Evolutionary conservation across 352 stramenopile species (phyloP).

Genomic region (Saprolegnia parasitica): DNA sequence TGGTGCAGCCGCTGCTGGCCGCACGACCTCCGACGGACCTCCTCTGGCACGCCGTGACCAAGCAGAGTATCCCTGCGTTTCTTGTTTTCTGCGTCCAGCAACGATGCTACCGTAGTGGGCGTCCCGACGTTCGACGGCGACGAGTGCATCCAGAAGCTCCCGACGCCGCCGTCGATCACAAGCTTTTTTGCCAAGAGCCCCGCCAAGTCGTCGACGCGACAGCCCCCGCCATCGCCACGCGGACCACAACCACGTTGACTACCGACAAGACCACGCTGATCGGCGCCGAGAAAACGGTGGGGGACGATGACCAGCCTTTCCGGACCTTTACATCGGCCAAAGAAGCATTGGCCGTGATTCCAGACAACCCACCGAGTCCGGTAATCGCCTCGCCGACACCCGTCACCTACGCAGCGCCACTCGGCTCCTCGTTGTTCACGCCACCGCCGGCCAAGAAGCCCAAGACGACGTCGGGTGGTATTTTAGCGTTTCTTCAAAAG

Average conservation of each 20-base stretch:
- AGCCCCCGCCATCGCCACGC: too few relatives aligned
- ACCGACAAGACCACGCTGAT: too few relatives aligned
- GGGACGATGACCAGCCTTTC: not conserved
- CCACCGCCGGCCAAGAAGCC: not conserved
- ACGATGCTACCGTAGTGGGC: slow-evolving; percentile 40
- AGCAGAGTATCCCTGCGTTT: slow-evolving; percentile 39
- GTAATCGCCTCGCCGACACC: too few relatives aligned
- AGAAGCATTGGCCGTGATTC: not conserved
- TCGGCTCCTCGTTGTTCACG: too few relatives aligned
- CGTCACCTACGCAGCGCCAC: too few relatives aligned
- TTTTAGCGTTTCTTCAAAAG: not conserved
- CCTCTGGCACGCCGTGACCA: slow-evolving; percentile 75
- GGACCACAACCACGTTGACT: too few relatives aligned
- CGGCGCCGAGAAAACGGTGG: too few relatives aligned
- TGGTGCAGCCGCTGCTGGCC: slow-evolving; percentile 47
- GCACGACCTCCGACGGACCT: slow-evolving; percentile 50
- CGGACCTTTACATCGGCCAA: not conserved
- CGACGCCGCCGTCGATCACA: not conserved
- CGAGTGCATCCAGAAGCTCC: slow-evolving; percentile 62
- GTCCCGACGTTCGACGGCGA: slow-evolving; percentile 70
- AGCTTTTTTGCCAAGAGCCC: not conserved
- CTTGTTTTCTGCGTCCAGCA: not conserved
- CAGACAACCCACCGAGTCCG: too few relatives aligned
- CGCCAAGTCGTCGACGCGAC: too few relatives aligned
- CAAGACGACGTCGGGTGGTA: not conserved